These are phyloP conservation scores for Sordariomycetes sp. DNA, from an alignment of 2,329 filamentous ascomycete genomes.

Conservation along the genomic window DNA sequence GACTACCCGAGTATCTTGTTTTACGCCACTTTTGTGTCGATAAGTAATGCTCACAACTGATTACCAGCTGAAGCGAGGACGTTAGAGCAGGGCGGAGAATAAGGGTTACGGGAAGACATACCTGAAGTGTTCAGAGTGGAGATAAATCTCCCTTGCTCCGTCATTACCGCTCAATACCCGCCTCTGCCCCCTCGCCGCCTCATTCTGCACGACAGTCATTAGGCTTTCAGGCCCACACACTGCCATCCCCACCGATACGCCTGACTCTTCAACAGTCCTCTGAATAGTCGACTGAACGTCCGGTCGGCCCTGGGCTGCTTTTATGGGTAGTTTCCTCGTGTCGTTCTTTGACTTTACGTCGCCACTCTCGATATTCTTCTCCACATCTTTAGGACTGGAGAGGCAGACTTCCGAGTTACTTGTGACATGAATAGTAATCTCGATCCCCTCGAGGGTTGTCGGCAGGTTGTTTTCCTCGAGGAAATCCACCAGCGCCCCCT, in stretches of 20 bases:
- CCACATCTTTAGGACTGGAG: background rate
- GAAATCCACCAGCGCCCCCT: background rate
- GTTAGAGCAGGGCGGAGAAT: background rate
- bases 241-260: conserved; percentile 9
- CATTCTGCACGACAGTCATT: conserved; percentile 10
- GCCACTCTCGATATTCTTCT: background rate
- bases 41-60: background rate
- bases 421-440: conserved; percentile 5
- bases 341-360: background rate
- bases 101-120: conserved; percentile 4
- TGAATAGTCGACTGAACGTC: background rate
- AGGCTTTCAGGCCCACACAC: conserved; percentile 13
- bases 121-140: conserved; percentile 13
- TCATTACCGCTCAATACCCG: conserved; percentile 7
- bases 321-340: background rate
- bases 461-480: background rate
- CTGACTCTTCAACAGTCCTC: background rate
- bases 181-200: conserved; percentile 11
- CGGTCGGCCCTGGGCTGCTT: background rate
- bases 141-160: conserved; percentile 11
- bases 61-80: background rate
- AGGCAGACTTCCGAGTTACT: background rate
- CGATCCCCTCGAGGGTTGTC: background rate
- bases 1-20: no score
- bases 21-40: no score